phyloP scores from a whole-genome alignment of 2,329 filamentous ascomycete genomes.

The Microascus cirrosus region DNA sequence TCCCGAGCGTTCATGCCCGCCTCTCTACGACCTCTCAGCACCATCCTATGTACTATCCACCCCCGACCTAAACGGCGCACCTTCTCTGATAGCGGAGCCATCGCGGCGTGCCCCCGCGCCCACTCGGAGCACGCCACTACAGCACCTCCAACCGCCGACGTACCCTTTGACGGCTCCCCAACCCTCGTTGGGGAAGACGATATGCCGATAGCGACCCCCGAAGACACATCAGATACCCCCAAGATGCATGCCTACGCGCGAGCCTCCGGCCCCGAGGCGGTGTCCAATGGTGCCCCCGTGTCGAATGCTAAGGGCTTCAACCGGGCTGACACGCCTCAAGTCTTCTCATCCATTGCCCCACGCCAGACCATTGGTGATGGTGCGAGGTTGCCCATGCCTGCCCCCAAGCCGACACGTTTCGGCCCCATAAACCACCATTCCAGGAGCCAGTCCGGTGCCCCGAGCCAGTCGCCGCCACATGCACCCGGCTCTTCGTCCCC shows the following conservation, averaged over 20 bases:
- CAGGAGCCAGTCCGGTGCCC: slow-evolving; percentile 2
- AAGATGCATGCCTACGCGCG: slow-evolving; percentile 5
- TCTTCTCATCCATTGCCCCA: slow-evolving; percentile 1
- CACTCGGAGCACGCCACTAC: slow-evolving; percentile 3
- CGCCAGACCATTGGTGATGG: slow-evolving; percentile 4
- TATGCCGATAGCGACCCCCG: slow-evolving; percentile 1
- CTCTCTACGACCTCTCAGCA: slow-evolving; percentile 1
- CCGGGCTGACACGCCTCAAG: slow-evolving; percentile 5
- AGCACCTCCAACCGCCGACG: background rate
- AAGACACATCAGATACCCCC: background rate
- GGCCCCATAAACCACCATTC: slow-evolving; percentile 2
- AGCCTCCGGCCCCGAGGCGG: slow-evolving; percentile 1
- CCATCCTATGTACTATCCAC: slow-evolving; percentile 2
- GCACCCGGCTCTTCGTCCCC: background rate
- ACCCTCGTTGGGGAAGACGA: background rate
- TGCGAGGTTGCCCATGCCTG: slow-evolving; percentile 2
- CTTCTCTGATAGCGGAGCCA: background rate
- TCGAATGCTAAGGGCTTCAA: background rate
- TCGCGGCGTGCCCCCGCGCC: background rate
- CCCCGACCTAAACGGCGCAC: slow-evolving; percentile 1
- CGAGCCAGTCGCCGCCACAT: slow-evolving; percentile 1
- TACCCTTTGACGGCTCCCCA: background rate
- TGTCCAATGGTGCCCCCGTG: slow-evolving; percentile 4
- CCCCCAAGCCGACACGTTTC: slow-evolving; percentile 5
- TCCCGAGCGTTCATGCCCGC: background rate